Conservation (phyloP, 176 grass and related monocot genomes). For the Zoysia japonica region DNA sequence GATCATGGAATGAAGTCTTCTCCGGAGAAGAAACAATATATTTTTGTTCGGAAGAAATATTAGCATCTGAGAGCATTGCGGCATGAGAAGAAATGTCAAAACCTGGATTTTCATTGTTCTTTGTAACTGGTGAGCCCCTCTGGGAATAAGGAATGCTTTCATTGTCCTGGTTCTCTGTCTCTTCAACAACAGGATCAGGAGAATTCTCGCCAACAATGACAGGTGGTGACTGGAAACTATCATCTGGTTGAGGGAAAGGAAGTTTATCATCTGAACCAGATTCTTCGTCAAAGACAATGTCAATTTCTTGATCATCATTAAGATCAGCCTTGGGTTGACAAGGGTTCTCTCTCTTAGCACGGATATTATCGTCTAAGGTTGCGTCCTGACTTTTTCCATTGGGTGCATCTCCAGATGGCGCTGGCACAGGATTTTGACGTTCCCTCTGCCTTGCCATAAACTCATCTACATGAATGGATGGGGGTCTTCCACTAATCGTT, state of each 20-base stretch:
- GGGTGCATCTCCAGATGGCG: conserved; percentile 53
- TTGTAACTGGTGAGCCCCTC: conserved; percentile 24
- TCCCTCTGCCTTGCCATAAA: conserved; percentile 95
- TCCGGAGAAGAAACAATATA: conserved; percentile 34
- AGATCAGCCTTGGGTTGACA: conserved; percentile 68
- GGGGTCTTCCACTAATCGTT: conserved; percentile 75
- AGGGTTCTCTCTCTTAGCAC: conserved; percentile 53
- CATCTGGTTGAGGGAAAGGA: conserved; percentile 88
- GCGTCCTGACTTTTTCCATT: conserved; percentile 48
- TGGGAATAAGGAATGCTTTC: conserved; percentile 52
- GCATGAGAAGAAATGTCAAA: conserved; percentile 43
- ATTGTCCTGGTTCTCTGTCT: conserved; percentile 56
- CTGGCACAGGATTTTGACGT: conserved; percentile 66
- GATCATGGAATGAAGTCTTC: conserved; percentile 51
- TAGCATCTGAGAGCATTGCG: conserved; percentile 38
- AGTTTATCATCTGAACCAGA: conserved; percentile 87
- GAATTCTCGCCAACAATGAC: conserved; percentile 86
- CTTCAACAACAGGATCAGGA: conserved; percentile 56
- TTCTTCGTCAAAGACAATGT: conserved; percentile 93
- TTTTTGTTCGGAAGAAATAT: conserved; percentile 45
- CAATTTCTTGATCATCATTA: conserved; percentile 86
- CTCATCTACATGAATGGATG: conserved; percentile 99
- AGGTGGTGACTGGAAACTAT: conserved; percentile 69
- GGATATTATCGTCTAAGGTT: conserved; percentile 57
- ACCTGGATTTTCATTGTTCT: conserved; percentile 34